Conservation (phyloP, 2,329 filamentous ascomycete genomes). For the Talaromyces marneffei region DNA sequence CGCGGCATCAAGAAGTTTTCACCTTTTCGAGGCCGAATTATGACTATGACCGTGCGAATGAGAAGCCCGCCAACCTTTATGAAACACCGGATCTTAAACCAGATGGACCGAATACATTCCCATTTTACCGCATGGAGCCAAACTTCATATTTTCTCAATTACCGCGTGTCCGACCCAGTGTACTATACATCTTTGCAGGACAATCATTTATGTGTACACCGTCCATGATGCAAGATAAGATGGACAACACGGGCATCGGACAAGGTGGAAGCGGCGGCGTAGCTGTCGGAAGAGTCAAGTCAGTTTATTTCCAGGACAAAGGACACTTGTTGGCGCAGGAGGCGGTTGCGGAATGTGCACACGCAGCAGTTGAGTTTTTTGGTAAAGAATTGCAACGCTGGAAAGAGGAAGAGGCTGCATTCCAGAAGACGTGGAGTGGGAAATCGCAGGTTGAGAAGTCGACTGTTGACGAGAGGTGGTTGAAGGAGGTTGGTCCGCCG, state of each 20-base stretch:
- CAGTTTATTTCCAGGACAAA: constrained; percentile 56
- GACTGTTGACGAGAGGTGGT: constrained; percentile 52
- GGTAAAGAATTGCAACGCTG: constrained; percentile 52
- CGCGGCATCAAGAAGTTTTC: constrained; percentile 78
- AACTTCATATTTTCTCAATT: constrained; percentile 35
- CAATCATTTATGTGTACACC: constrained; percentile 39
- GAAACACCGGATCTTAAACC: constrained; percentile 44
- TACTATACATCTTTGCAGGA: constrained; percentile 42
- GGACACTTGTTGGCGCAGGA: constrained; percentile 87
- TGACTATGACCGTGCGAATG: constrained; percentile 53
- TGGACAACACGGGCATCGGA: constrained; percentile 35
- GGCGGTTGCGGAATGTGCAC: constrained; percentile 60
- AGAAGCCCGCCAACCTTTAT: constrained; percentile 33
- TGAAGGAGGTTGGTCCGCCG: constrained; percentile 32
- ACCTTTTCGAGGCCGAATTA: constrained; percentile 45
- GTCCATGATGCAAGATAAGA: constrained; percentile 36
- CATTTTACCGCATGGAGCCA: constrained; percentile 43
- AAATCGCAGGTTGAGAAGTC: constrained; percentile 50
- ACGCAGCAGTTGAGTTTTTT: constrained; percentile 53
- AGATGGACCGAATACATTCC: constrained; percentile 24
- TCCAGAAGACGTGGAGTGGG: constrained; percentile 48
- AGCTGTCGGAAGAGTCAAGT: constrained; percentile 62
- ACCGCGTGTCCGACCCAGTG: constrained; percentile 41
- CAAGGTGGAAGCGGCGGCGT: constrained; percentile 46
- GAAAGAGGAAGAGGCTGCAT: constrained; percentile 53